A percentile compares a stretch with the other conserved stretches of the same genome.
These are phyloP conservation scores for Fusarium sp. DNA, from an alignment of 2,329 filamentous ascomycete genomes.

Conservation along the genomic window DNA sequence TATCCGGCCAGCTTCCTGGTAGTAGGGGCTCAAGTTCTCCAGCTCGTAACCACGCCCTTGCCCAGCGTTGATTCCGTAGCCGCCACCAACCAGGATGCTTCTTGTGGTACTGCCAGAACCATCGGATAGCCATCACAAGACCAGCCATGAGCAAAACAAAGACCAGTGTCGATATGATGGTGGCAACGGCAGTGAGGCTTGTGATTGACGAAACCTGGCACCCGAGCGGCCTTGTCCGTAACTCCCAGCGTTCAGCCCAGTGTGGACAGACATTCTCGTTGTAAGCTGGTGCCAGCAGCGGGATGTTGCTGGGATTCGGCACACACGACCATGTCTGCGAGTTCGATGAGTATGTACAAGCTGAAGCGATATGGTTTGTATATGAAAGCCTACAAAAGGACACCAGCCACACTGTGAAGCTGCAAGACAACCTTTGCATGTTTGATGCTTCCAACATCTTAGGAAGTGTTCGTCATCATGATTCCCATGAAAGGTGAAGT, in stretches of 20 bases:
- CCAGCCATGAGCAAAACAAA: conserved; percentile 38
- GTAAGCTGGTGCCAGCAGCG: conserved; percentile 59
- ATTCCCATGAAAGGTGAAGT: conserved; percentile 43
- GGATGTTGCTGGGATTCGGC: conserved; percentile 56
- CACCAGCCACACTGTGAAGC: conserved; percentile 60
- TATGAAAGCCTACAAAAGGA: conserved; percentile 53
- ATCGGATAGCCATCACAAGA: conserved; percentile 29
- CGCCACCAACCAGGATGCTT: conserved; percentile 33
- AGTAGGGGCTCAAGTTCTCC: conserved; percentile 45
- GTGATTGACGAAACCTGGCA: conserved; percentile 49
- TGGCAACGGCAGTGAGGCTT: conserved; percentile 41
- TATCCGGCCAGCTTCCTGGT: conserved; percentile 8
- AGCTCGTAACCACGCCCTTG: conserved; percentile 19
- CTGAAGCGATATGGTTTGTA: neutral
- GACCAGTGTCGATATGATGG: conserved; percentile 42
- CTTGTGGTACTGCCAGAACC: conserved; percentile 34
- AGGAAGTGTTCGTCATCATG: conserved; percentile 51
- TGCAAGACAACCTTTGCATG: conserved; percentile 57
- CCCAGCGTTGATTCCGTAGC: conserved; percentile 21
- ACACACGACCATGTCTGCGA: conserved; percentile 62
- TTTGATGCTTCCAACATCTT: conserved; percentile 61
- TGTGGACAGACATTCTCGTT: conserved; percentile 61
- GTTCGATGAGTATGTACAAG: conserved; percentile 2
- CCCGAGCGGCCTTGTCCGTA: conserved; percentile 48
- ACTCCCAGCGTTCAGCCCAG: conserved; percentile 53